phyloP scores from a whole-genome alignment of 2,329 filamentous ascomycete species.

The Monosporascus sp. region DNA sequence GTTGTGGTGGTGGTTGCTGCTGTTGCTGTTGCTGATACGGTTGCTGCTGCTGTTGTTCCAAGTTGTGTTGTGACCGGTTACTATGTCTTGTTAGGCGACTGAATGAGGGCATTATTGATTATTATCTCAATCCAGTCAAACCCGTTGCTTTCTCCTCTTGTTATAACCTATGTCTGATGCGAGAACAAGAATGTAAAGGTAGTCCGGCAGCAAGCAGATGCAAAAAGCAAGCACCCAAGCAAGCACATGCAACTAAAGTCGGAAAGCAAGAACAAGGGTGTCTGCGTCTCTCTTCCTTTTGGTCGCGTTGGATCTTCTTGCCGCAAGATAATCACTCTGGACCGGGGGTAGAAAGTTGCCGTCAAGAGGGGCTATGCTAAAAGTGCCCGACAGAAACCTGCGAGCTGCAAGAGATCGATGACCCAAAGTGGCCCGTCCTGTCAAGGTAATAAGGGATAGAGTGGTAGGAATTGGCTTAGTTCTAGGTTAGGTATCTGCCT shows the following conservation, averaged over 20 bases:
- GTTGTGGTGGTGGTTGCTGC: conserved; percentile 54
- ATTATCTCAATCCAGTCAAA: not conserved
- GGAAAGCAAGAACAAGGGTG: not conserved
- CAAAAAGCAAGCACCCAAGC: not conserved
- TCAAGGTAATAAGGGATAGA: too few species aligned
- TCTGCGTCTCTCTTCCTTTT: too few species aligned
- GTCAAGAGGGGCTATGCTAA: not conserved
- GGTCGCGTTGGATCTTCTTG: too few species aligned
- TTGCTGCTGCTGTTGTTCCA: conserved; percentile 32
- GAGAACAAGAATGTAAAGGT: not conserved
- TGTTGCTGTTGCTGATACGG: conserved; percentile 13
- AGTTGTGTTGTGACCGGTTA: conserved; percentile 16
- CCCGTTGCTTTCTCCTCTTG: not conserved
- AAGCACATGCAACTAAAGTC: not conserved
- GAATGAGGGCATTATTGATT: conserved; percentile 47
- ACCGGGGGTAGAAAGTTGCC: not conserved
- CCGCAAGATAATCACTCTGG: too few species aligned
- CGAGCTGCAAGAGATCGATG: not conserved
- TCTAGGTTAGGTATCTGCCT: too few species aligned
- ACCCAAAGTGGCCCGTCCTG: too few species aligned
- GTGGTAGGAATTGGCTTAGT: too few species aligned
- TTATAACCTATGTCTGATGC: not conserved
- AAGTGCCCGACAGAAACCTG: not conserved
- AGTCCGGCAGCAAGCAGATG: not conserved
- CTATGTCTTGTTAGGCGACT: conserved; percentile 47